These are phyloP conservation scores for Wickerhamomyces chaumierensis DNA, from an alignment of 805 yeast species.

Conservation along the genomic window DNA sequence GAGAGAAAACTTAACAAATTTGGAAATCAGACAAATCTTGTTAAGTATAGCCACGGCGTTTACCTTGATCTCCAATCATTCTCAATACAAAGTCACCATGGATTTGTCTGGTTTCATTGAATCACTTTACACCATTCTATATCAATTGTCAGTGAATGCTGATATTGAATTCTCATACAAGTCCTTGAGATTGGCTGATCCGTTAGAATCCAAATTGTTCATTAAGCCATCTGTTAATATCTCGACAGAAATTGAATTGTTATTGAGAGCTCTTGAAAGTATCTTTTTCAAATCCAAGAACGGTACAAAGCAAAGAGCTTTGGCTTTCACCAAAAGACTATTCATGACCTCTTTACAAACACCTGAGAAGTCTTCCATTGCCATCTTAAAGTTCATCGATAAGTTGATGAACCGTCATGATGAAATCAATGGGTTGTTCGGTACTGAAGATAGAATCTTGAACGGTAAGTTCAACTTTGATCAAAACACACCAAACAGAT, in stretches of 20 bases:
- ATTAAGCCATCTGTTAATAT: constrained; percentile 70
- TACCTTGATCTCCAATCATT: constrained; percentile 68
- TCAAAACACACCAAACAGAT: constrained; percentile 54
- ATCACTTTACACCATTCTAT: constrained; percentile 58
- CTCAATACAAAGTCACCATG: constrained; percentile 58
- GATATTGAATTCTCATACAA: constrained; percentile 82
- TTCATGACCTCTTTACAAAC: constrained; percentile 57
- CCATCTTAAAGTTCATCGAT: constrained; percentile 66
- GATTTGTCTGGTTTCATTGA: constrained; percentile 77
- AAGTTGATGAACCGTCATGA: constrained; percentile 64
- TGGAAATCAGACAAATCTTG: constrained; percentile 49
- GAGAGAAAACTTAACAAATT: constrained; percentile 33
- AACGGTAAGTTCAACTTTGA: constrained; percentile 70
- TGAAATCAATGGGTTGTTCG: constrained; percentile 62
- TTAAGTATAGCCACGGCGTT: constrained; percentile 86
- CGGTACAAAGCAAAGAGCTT: constrained; percentile 55
- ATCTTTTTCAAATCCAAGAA: constrained; percentile 69
- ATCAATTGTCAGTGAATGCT: constrained; percentile 62
- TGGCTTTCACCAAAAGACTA: constrained; percentile 76
- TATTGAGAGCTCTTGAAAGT: constrained; percentile 66
- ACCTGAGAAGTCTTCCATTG: constrained; percentile 82
- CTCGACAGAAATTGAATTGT: constrained; percentile 78
- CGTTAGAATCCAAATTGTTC: constrained; percentile 29
- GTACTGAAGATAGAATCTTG: constrained; percentile 79
- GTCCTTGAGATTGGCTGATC: constrained; percentile 72